Evolutionary conservation across 2,329 filamentous ascomycete species (phyloP), one percentile per base, ranked within the genome.

Genomic region (Lecanicillium sp.): DNA sequence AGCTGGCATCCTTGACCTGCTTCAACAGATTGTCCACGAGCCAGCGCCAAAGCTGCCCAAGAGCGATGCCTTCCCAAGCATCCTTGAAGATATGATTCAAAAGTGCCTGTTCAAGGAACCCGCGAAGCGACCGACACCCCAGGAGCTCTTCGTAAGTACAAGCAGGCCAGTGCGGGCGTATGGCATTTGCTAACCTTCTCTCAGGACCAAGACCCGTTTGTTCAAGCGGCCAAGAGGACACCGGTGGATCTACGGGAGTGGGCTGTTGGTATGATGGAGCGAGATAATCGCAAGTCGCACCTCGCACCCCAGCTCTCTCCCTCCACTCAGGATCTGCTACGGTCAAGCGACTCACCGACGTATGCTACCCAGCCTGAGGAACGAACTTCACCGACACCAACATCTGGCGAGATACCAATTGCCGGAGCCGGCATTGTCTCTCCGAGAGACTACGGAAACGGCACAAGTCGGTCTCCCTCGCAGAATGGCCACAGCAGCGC

Each of bases 1-100:
- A 2, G 89, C 94, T 56, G 92, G 92, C 48, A 98, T 98, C 52
- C 72, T 98, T 40, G 92, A 98, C 63, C 74, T 98, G 43, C 69
- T 98, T 34, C 92, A 98, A 63, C 89, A 95, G 59, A 98, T 98
- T 59, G 92, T 98, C 17, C 84, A 97, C 57, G 92, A 98, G 61
- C 88, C 89, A 4, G 87, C 92, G 4, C 92, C 92, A 1, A 89
- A 79, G 58, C 74, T 98, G 37, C 92, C 92, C 30, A 94, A 96
- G 76, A 96, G 89, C 56, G 92, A 97, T 57, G 92, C 92, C 3
- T 98, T 98, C 71, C 92, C 92, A 1, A 77, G 80, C 19, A 97
- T 97, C 47, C 66, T 98, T 33, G 90, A 97, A 52, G 88, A 97
- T 48, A 95, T 97, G 79, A 90, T 97, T 42, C 88, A 92, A 49